Percentiles rank a stretch among this genome's conserved stretches.
These are phyloP conservation scores for Hortiboletus flavorubellus DNA, from an alignment of 768 basidiomycete genomes.

Conservation along the genomic window DNA sequence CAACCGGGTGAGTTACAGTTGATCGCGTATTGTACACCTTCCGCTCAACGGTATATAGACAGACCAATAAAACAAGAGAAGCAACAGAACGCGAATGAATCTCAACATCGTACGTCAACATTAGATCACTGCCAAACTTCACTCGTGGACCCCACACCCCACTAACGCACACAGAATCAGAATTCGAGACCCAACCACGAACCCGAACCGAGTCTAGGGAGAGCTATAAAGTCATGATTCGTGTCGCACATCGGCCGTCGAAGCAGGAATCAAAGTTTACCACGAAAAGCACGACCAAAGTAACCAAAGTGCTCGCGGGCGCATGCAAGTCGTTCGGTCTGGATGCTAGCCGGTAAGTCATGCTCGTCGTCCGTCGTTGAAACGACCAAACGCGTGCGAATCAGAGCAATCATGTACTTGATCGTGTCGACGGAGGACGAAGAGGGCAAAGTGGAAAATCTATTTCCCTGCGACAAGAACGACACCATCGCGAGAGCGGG, in stretches of 20 bases:
- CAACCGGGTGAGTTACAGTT: slow-evolving; percentile 3
- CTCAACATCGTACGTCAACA: slow-evolving; percentile 13
- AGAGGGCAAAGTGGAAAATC: slow-evolving; percentile 23
- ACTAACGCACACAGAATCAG: slow-evolving; percentile 4
- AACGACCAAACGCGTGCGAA: not conserved
- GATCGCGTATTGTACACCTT: not conserved
- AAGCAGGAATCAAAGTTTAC: slow-evolving; percentile 32
- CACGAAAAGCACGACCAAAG: slow-evolving; percentile 30
- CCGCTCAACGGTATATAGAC: slow-evolving; percentile 1
- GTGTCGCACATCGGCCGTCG: slow-evolving; percentile 29
- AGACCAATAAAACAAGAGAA: slow-evolving; percentile 20
- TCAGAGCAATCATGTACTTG: slow-evolving; percentile 25
- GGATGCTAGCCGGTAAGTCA: slow-evolving; percentile 20
- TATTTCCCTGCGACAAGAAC: slow-evolving; percentile 28
- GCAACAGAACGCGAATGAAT: not conserved
- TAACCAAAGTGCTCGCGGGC: slow-evolving; percentile 24
- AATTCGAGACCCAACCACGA: not conserved
- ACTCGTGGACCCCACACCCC: not conserved
- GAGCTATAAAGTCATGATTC: slow-evolving; percentile 23
- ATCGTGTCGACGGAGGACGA: slow-evolving; percentile 26
- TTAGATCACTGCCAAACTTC: not conserved
- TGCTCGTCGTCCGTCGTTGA: not conserved
- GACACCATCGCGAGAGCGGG: slow-evolving; percentile 28
- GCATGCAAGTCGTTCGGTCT: slow-evolving; percentile 31
- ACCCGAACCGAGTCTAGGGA: slow-evolving; percentile 6